These are phyloP conservation scores for Sugiyamaella lignohabitans DNA, from an alignment of 805 yeast genomes.

Conservation along the genomic window DNA sequence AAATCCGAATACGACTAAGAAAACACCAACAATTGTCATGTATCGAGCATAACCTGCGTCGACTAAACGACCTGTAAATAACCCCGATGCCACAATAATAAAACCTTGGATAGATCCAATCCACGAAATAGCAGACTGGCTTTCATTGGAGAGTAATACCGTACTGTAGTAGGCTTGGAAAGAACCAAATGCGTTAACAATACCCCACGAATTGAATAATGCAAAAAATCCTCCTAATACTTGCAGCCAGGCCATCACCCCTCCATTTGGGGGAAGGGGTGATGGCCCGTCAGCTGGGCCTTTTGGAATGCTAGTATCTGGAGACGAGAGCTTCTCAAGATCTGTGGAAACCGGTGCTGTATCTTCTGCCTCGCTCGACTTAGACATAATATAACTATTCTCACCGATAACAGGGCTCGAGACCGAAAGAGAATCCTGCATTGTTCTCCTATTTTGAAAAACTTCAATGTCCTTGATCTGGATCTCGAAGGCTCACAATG, in stretches of 20 bases:
- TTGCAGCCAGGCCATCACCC: slow-evolving; percentile 21
- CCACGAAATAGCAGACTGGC: slow-evolving; percentile 25
- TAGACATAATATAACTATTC: too few relatives aligned
- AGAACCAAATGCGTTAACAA: slow-evolving; percentile 18
- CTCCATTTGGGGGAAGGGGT: slow-evolving; percentile 22
- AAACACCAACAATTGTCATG: slow-evolving; percentile 21
- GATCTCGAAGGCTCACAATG: too few relatives aligned
- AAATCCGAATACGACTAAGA: slow-evolving; percentile 24
- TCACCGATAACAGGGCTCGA: too few relatives aligned
- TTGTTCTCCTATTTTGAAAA: too few relatives aligned
- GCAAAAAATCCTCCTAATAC: slow-evolving; percentile 19
- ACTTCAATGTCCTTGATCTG: too few relatives aligned
- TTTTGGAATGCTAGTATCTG: too few relatives aligned
- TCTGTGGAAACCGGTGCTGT: too few relatives aligned
- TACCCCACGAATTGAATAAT: slow-evolving; percentile 19
- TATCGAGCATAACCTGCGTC: slow-evolving; percentile 24
- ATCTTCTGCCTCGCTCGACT: too few relatives aligned
- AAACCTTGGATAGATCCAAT: slow-evolving; percentile 24
- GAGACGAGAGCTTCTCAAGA: too few relatives aligned
- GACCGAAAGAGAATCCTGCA: too few relatives aligned
- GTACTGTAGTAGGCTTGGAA: slow-evolving; percentile 3
- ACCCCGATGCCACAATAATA: slow-evolving; percentile 21
- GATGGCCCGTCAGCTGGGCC: too few relatives aligned
- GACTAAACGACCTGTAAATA: slow-evolving; percentile 25
- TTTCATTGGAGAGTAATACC: not conserved